A percentile compares a stretch with the other conserved stretches of the same genome.
Evolutionary conservation across 768 basidiomycete species (phyloP).

Genomic region (Botryobasidium botryosum): DNA sequence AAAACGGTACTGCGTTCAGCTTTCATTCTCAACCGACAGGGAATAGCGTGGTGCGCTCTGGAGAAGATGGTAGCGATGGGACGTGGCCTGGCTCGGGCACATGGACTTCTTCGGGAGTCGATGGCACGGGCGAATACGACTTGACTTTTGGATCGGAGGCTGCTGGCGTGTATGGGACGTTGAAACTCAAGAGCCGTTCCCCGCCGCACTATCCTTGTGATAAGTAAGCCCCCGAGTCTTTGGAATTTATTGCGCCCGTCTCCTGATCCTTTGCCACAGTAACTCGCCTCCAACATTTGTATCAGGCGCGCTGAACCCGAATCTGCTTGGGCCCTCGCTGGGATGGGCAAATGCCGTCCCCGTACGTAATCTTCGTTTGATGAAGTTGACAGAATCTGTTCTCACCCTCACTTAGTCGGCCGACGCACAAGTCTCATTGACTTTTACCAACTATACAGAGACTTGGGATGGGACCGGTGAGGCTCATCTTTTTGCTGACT

Average conservation of each 20-base stretch:
- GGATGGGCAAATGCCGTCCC: not conserved
- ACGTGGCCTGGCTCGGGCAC: not conserved
- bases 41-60: too few relatives aligned
- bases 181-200: not conserved
- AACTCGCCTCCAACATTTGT: not conserved
- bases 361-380: not conserved
- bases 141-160: not conserved
- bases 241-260: too few relatives aligned
- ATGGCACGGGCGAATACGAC: not conserved
- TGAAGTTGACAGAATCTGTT: not conserved
- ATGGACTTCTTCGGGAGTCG: not conserved
- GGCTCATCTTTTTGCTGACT: too few relatives aligned
- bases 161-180: not conserved
- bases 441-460: too few relatives aligned
- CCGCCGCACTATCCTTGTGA: conserved; percentile 1
- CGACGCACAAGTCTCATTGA: too few relatives aligned
- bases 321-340: not conserved
- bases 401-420: not conserved
- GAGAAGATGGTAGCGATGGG: not conserved
- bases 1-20: not conserved
- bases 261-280: not conserved
- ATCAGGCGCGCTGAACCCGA: not conserved
- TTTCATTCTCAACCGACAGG: too few relatives aligned
- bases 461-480: too few relatives aligned
- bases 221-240: too few relatives aligned